Conservation (phyloP, 2,329 filamentous ascomycete genomes). For the Colletotrichum sp. region DNA sequence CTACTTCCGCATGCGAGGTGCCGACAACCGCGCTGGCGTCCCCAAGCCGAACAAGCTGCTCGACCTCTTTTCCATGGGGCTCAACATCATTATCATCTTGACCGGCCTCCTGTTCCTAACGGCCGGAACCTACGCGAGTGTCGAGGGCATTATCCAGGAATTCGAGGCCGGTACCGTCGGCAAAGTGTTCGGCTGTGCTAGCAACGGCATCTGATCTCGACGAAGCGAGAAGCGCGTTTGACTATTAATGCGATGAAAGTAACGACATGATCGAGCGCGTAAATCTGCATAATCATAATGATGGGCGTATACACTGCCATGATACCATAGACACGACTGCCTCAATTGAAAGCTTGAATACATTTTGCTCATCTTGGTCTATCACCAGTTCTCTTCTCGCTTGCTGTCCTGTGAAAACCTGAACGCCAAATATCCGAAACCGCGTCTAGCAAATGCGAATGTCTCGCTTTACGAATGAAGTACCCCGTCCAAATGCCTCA, state of each 20-base stretch:
- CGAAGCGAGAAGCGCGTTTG: not conserved
- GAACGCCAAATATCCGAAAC: not conserved
- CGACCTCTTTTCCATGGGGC: slow-evolving; percentile 57
- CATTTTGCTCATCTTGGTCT: not conserved
- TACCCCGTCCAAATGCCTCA: not conserved
- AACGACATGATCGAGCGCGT: not conserved
- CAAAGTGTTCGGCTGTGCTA: slow-evolving; percentile 76
- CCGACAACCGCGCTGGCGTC: slow-evolving; percentile 61
- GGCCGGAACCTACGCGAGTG: slow-evolving; percentile 80
- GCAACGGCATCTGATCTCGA: slow-evolving; percentile 54
- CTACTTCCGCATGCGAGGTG: slow-evolving; percentile 77
- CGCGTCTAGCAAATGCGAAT: not conserved
- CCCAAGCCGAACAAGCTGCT: slow-evolving; percentile 57
- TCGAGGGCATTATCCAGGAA: slow-evolving; percentile 76
- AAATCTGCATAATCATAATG: not conserved
- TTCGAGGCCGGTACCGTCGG: slow-evolving; percentile 70
- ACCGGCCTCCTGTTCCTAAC: slow-evolving; percentile 83
- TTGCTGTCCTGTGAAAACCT: not conserved
- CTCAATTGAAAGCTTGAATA: not conserved
- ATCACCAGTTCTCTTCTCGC: not conserved
- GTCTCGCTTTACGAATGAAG: not conserved
- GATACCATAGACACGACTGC: not conserved
- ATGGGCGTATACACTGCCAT: not conserved
- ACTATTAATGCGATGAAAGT: not conserved
- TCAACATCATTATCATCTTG: slow-evolving; percentile 77